Percentiles rank a stretch among this genome's conserved stretches.
Evolutionary conservation across 2,329 filamentous ascomycete genomes (phyloP).

Genomic region (Colletotrichum echinochloae): DNA sequence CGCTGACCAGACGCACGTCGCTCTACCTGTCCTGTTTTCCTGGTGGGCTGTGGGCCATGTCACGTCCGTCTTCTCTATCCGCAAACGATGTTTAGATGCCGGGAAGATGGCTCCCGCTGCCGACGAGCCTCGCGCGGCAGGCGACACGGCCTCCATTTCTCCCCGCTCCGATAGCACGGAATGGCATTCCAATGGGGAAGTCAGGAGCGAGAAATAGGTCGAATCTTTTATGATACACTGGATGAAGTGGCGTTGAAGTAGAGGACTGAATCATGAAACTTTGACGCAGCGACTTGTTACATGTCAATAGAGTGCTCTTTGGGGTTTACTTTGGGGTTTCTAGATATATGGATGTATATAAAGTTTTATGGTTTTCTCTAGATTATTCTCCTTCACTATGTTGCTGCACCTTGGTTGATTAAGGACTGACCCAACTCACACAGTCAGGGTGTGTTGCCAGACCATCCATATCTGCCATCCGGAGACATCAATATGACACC

Average conservation of each 20-base stretch:
- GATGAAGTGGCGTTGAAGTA: neutral
- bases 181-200: constrained; percentile 15
- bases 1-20: constrained; percentile 52
- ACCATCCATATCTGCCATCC: neutral
- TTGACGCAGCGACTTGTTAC: neutral
- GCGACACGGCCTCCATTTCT: neutral
- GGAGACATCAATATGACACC: neutral
- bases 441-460: neutral
- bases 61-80: constrained; percentile 43
- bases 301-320: constrained; percentile 2
- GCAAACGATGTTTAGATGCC: constrained; percentile 41
- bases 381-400: neutral
- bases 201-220: constrained; percentile 21
- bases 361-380: neutral
- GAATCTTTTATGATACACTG: too few relatives aligned
- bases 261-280: neutral
- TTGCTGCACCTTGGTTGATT: neutral
- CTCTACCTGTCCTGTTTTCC: constrained; percentile 57
- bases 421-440: neutral
- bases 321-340: neutral
- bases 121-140: neutral
- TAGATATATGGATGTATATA: neutral
- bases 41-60: constrained; percentile 51
- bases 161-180: constrained; percentile 22
- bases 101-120: constrained; percentile 9